Conservation (phyloP, 192 early-diverging fungal genomes). For the Mortierella hygrophila region DNA sequence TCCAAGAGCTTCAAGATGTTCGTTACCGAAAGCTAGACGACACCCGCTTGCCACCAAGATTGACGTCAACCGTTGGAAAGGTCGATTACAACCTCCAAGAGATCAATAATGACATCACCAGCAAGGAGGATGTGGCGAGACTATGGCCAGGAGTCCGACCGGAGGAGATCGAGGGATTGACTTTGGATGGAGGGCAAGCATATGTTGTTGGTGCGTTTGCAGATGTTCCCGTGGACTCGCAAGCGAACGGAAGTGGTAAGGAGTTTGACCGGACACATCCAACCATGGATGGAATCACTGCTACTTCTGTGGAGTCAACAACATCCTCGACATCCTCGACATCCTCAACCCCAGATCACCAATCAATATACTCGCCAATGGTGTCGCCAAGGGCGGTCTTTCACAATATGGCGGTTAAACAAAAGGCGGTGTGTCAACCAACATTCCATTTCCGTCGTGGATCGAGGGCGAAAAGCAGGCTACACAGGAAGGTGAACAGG, state of each 20-base stretch:
- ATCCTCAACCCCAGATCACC: too few relatives aligned
- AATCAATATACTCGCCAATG: not conserved
- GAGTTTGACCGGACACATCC: not conserved
- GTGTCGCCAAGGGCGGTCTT: not conserved
- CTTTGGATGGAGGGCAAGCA: slow-evolving; percentile 24
- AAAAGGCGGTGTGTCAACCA: slow-evolving; percentile 23
- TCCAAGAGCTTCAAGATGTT: not conserved
- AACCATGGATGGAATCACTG: too few relatives aligned
- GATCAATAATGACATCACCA: not conserved
- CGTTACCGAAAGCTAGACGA: not conserved
- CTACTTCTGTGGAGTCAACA: too few relatives aligned
- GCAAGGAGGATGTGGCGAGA: slow-evolving; percentile 7
- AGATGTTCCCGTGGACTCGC: not conserved
- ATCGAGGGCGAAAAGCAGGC: slow-evolving; percentile 15
- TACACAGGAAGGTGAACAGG: too few relatives aligned
- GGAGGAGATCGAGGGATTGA: slow-evolving; percentile 13
- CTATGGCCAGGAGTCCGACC: slow-evolving; percentile 2
- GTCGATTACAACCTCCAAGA: not conserved
- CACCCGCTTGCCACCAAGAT: not conserved
- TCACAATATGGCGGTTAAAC: slow-evolving; percentile 16
- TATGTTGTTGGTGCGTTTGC: slow-evolving; percentile 24
- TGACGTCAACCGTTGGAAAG: slow-evolving; percentile 16
- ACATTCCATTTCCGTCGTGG: slow-evolving; percentile 16
- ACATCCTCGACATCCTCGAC: too few relatives aligned
- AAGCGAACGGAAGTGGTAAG: not conserved